These are phyloP conservation scores for Cladobotryum mycophilum DNA, from an alignment of 2,329 filamentous ascomycete species.

Conservation along the genomic window DNA sequence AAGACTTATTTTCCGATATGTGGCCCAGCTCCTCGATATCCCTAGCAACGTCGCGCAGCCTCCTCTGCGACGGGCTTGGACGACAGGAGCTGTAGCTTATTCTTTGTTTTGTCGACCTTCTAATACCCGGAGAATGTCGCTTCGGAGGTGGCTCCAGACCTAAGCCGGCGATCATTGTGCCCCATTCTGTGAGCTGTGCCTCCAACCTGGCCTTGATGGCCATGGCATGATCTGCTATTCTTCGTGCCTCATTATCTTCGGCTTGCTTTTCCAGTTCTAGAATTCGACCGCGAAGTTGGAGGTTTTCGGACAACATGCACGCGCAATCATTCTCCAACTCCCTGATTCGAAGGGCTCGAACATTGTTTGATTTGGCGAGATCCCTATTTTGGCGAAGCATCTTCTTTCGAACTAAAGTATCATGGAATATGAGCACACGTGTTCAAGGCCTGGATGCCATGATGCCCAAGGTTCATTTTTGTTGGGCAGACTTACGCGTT, in stretches of 20 bases:
- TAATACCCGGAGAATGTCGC: slow-evolving; percentile 34
- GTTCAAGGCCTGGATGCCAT: slow-evolving; percentile 7
- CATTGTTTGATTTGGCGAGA: slow-evolving; percentile 71
- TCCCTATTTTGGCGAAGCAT: slow-evolving; percentile 81
- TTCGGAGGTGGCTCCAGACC: slow-evolving; percentile 54
- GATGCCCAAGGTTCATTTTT: slow-evolving; percentile 2
- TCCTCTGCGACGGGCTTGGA: slow-evolving; percentile 48
- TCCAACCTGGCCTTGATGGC: slow-evolving; percentile 67
- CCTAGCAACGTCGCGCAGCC: slow-evolving; percentile 50
- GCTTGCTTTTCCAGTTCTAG: slow-evolving; percentile 63
- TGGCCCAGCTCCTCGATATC: slow-evolving; percentile 46
- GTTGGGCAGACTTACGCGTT: slow-evolving; percentile 49
- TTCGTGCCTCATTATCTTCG: slow-evolving; percentile 52
- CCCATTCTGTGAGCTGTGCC: slow-evolving; percentile 65
- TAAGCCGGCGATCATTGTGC: slow-evolving; percentile 58
- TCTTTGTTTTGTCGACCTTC: slow-evolving; percentile 36
- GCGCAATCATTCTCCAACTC: slow-evolving; percentile 70
- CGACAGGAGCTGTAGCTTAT: slow-evolving; percentile 33
- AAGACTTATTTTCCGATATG: slow-evolving; percentile 64
- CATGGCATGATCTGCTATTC: slow-evolving; percentile 59
- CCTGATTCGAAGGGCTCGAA: slow-evolving; percentile 70
- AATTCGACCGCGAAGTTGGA: slow-evolving; percentile 64
- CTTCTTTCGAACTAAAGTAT: slow-evolving; percentile 60
- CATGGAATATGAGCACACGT: slow-evolving; percentile 9
- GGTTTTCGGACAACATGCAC: slow-evolving; percentile 70